Base-by-base conservation (phyloP, 208 protist species). In the Wallacemonas sp. region DNA sequence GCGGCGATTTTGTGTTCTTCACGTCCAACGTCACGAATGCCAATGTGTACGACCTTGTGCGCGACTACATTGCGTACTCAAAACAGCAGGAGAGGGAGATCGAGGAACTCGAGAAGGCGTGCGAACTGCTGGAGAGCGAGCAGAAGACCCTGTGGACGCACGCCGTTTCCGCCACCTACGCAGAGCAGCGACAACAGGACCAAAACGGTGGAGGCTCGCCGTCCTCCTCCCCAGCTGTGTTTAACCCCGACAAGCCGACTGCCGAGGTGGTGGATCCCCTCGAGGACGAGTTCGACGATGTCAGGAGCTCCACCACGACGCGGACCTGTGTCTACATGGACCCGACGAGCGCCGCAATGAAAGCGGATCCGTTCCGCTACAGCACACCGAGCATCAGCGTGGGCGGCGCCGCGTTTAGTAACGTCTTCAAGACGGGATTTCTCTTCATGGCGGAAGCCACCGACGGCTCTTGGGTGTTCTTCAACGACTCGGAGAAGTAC, bases 401-500 rank as follows among this genome's bases (percentile, higher is more conserved):
- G 25, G 72, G 79, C 10, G 25, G 28, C 49, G 44, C 1, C 7
- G 1, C 12, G n/a, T 78, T 69, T 64, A 66, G n/a, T 0, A 65
- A 41, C 1, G 70, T 76, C 3, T 77, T 76, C 42, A 65, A 81
- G 63, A 61, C 61, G 32, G 75, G 74, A 22, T 44, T 85, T 26
- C 72, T 93, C 45, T 78, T 86, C 29, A 77, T 72, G 52, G 74
- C 77, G 32, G 28, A 82, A 16, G 67, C 74, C 3, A 41, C 36
- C 14, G 44, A 64, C 22, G 64, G 77, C 46, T 25, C 67, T 41
- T 93, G 87, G 84, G 62, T 67, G 14, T 85, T 90, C 67, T 93
- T 89, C 73, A 93, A 93, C 74, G 87, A 93, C 71, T 82, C 79
- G 7, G 70, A 66, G 41, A 66, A 77, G 46, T 91, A 82, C 67